Evolutionary conservation across 2,329 filamentous ascomycete genomes (phyloP).

Genomic region (Akanthomyces muscarius): DNA sequence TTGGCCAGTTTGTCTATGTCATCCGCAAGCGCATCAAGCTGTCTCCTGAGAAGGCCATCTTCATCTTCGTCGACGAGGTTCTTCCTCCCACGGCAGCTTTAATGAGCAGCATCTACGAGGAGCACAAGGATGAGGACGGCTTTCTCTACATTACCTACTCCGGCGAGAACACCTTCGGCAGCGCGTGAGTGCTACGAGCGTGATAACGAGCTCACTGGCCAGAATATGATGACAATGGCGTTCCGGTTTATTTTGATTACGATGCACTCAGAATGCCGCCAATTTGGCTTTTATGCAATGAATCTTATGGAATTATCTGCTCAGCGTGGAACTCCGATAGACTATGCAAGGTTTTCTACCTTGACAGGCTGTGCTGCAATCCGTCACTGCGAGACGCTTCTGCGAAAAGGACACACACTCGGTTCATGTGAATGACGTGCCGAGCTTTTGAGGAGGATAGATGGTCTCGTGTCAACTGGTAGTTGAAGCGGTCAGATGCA

Average conservation of each 20-base stretch:
- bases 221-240: conserved; percentile 30
- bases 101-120: conserved; percentile 99
- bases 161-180: conserved; percentile 97
- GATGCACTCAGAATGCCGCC: conserved; percentile 10
- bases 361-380: neutral
- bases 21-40: conserved; percentile 99
- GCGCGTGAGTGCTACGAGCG: neutral
- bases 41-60: conserved; percentile 98
- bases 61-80: conserved; percentile 99
- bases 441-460: neutral
- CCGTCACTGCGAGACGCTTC: neutral
- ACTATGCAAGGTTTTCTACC: conserved; percentile 6
- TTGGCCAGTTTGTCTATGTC: conserved; percentile 99
- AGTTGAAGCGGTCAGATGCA: neutral
- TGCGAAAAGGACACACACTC: neutral
- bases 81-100: conserved; percentile 93
- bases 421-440: neutral
- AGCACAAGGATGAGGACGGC: conserved; percentile 84
- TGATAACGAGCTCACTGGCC: neutral
- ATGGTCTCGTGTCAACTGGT: neutral
- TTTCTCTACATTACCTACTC: conserved; percentile 99
- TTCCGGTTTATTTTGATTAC: conserved; percentile 29
- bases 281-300: conserved; percentile 14
- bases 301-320: conserved; percentile 3
- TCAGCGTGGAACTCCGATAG: neutral